phyloP scores from a whole-genome alignment of 2,329 filamentous ascomycete species.

The Aspergillus thermomutatus region DNA sequence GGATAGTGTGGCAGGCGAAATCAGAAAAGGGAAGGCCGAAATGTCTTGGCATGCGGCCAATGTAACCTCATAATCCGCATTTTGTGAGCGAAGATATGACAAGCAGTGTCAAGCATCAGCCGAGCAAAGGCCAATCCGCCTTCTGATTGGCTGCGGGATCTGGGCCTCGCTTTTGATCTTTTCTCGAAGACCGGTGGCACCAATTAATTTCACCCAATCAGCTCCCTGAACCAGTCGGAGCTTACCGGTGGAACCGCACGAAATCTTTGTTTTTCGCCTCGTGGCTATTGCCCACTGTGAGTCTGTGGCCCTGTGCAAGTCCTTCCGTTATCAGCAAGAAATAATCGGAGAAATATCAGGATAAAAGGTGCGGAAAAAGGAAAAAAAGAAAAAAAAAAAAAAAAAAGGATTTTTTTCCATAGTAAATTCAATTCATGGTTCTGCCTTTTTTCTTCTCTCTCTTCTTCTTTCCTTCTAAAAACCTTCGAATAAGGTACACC shows the following conservation, averaged over 20 bases:
- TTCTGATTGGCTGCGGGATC: slow-evolving; percentile 7
- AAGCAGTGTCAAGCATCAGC: slow-evolving; percentile 20
- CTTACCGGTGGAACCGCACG: slow-evolving; percentile 1
- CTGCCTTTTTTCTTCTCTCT: background rate
- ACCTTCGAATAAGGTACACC: background rate
- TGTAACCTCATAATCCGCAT: slow-evolving; percentile 26
- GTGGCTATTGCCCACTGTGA: background rate
- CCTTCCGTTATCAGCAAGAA: background rate
- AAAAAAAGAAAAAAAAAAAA: background rate
- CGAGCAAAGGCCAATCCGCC: background rate
- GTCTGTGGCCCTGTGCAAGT: too few relatives aligned
- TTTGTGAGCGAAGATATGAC: slow-evolving; percentile 13
- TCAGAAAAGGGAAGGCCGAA: slow-evolving; percentile 2
- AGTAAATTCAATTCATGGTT: background rate
- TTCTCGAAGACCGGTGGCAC: slow-evolving; percentile 11
- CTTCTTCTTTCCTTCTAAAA: background rate
- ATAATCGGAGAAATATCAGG: background rate
- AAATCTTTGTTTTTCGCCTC: slow-evolving; percentile 6
- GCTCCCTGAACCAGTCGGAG: slow-evolving; percentile 1
- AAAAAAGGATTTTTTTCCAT: background rate
- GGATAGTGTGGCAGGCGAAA: slow-evolving; percentile 5
- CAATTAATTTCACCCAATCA: background rate
- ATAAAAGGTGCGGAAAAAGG: background rate
- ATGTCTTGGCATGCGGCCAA: slow-evolving; percentile 16
- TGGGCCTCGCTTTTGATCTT: background rate